Base-by-base conservation (phyloP, 345 rosid species). In the Passiflora organensis region DNA sequence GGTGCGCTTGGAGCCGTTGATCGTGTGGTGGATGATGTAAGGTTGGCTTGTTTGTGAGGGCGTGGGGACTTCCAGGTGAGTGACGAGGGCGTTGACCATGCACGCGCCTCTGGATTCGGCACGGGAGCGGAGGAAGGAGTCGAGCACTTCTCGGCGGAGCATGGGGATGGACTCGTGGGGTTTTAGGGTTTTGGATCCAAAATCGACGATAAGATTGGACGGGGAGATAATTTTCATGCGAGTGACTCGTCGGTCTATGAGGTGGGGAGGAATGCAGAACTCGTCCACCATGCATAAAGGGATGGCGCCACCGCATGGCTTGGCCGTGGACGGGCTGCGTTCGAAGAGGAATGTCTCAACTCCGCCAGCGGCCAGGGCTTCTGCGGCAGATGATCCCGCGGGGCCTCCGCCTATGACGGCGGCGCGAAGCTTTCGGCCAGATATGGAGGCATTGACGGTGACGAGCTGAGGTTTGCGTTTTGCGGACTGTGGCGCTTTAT, bases 281-380 rank as follows among this genome's bases (percentile, higher is more conserved):
- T 82, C 91, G 14, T 80, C 83, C 6, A 85, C 38, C 91, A 85
- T 82, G 59, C 87, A 85, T 18, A 85, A 69, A 19, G 91, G 91
- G 62, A 85, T 85, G 24, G 85, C 91, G 4, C 87, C 91, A 51
- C 87, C 87, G 59, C 87, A 85, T 19, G 93, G 87, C 62, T 82
- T 85, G 58, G 87, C 76, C 0, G 75, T 46, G 22, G 76, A 62
- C 10, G 86, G 74, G 68, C 65, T 76, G 6, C 87, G 76, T 43
- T 85, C 91, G 64, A 84, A 79, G 62, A 81, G 83, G 67, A 77
- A 84, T 9, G 87, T 81, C 69, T 81, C 83, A 53, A 85, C 56
- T 32, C 87, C 82, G 4, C 79, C 82, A 1, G 79, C 55, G 6
- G 80, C 80, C 0, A 81, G 73, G 1, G 78, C 62, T 58, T 84